Conservation (phyloP, 2,329 filamentous ascomycete species). For the Zasmidium angulare region DNA sequence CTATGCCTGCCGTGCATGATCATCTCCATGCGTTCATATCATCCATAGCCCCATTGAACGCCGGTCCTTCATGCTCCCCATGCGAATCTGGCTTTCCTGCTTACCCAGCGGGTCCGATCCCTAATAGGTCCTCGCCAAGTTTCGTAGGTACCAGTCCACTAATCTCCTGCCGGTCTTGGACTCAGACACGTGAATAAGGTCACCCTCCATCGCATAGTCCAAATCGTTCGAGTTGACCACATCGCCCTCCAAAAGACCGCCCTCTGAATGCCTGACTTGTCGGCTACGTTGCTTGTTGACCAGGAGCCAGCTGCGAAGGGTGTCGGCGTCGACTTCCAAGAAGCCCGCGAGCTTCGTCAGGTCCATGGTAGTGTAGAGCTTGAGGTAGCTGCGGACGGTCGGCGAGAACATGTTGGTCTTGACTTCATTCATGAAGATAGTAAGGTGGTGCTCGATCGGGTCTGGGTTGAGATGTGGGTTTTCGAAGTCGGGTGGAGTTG, state of each 20-base stretch:
- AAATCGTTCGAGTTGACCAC: constrained; percentile 90
- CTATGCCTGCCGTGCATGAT: constrained; percentile 9
- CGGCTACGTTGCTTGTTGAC: constrained; percentile 99
- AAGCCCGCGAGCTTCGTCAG: constrained; percentile 97
- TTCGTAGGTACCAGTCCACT: constrained; percentile 98
- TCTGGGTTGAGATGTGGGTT: constrained; percentile 95
- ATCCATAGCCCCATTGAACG: not conserved
- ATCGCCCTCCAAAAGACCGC: constrained; percentile 87
- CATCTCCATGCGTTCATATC: not conserved
- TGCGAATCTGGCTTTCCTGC: not conserved
- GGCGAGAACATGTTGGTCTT: constrained; percentile 99
- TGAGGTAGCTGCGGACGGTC: constrained; percentile 96
- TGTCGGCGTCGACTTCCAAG: constrained; percentile 94
- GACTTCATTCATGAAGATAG: constrained; percentile 99
- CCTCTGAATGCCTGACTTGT: constrained; percentile 91
- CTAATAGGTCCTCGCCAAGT: constrained; percentile 92
- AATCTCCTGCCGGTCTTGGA: constrained; percentile 96
- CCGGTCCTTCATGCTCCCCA: not conserved
- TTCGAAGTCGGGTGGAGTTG: constrained; percentile 95
- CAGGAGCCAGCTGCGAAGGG: constrained; percentile 87
- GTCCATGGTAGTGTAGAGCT: constrained; percentile 99
- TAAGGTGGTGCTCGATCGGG: constrained; percentile 93
- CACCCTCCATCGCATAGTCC: constrained; percentile 94
- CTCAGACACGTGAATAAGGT: constrained; percentile 97
- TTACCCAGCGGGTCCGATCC: constrained; percentile 1